Evolutionary conservation across 1,139 yeast species (phyloP).

Genomic region (Candida anutae): DNA sequence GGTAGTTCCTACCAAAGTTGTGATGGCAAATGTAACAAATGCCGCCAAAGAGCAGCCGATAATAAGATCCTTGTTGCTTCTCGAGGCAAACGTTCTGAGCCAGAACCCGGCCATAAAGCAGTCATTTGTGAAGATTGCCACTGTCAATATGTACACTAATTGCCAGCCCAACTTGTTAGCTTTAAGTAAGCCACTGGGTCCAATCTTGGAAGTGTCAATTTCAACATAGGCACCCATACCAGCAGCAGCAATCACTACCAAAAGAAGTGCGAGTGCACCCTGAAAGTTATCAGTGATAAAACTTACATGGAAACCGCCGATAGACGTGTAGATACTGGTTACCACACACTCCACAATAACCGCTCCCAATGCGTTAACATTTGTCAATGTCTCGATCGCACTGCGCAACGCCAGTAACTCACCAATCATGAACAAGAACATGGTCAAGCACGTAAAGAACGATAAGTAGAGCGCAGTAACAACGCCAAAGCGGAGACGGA

Average conservation of each 20-base stretch:
- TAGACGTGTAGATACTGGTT: conserved; percentile 76
- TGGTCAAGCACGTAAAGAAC: conserved; percentile 74
- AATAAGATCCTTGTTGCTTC: conserved; percentile 63
- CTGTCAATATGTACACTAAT: conserved; percentile 70
- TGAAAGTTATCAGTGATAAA: conserved; percentile 85
- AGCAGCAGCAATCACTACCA: conserved; percentile 63
- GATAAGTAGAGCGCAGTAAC: conserved; percentile 69
- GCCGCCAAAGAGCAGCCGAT: conserved; percentile 75
- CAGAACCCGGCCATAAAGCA: conserved; percentile 89
- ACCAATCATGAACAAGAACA: conserved; percentile 82
- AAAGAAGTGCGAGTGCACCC: conserved; percentile 62
- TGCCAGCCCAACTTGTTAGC: conserved; percentile 81
- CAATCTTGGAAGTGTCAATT: conserved; percentile 56
- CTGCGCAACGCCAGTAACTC: conserved; percentile 75
- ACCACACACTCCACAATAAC: conserved; percentile 83
- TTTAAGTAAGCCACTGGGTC: conserved; percentile 57
- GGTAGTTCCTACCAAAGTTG: conserved; percentile 69
- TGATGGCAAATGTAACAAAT: conserved; percentile 51
- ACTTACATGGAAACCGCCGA: conserved; percentile 88
- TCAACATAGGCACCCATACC: conserved; percentile 77
- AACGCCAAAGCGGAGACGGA: conserved; percentile 67
- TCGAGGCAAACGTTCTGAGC: conserved; percentile 89
- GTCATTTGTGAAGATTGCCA: conserved; percentile 86
- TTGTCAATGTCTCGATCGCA: conserved; percentile 73
- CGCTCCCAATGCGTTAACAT: conserved; percentile 71